A percentile compares a stretch with the other conserved stretches of the same genome.
Evolutionary conservation across 495 filamentous ascomycete genomes (phyloP).

Genomic region (Penicillium argentinense): DNA sequence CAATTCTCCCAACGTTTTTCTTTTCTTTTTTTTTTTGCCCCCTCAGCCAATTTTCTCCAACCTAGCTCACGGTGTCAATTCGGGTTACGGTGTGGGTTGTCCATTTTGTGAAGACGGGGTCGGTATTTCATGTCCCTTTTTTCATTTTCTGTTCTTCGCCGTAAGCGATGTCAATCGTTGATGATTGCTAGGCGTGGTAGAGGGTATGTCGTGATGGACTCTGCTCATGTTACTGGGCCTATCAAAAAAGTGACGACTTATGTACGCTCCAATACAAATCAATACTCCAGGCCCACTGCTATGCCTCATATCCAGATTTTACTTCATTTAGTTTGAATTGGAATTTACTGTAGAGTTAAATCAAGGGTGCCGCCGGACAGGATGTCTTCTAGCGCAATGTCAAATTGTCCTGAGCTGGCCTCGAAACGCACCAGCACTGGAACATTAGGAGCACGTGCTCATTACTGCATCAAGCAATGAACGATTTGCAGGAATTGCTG

Average conservation of each 20-base stretch:
- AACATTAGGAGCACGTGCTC: too few species aligned
- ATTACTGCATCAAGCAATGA: too few species aligned
- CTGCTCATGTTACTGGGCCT: constrained; percentile 23
- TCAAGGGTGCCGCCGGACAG: too few species aligned
- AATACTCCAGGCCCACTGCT: constrained; percentile 16
- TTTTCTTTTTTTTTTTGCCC: constrained; percentile 21
- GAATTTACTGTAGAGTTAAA: too few species aligned
- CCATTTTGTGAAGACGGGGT: constrained; percentile 23
- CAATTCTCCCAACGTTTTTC: constrained; percentile 37
- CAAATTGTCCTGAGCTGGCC: too few species aligned
- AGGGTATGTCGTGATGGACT: constrained; percentile 25
- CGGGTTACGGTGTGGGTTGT: constrained; percentile 22
- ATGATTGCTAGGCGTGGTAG: constrained; percentile 23
- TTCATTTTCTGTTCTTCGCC: constrained; percentile 15
- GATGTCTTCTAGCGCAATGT: too few species aligned
- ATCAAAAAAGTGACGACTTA: constrained; percentile 34
- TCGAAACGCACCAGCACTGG: too few species aligned
- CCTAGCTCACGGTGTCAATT: constrained; percentile 30
- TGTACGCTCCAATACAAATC: constrained; percentile 29
- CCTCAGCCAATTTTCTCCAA: constrained; percentile 11
- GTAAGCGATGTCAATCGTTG: constrained; percentile 22
- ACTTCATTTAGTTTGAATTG: too few species aligned
- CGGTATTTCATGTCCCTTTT: constrained; percentile 12
- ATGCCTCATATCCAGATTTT: neutral
- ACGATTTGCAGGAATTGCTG: too few species aligned